Conservation (phyloP, 2,329 filamentous ascomycete genomes). For the Catunica adiposa region DNA sequence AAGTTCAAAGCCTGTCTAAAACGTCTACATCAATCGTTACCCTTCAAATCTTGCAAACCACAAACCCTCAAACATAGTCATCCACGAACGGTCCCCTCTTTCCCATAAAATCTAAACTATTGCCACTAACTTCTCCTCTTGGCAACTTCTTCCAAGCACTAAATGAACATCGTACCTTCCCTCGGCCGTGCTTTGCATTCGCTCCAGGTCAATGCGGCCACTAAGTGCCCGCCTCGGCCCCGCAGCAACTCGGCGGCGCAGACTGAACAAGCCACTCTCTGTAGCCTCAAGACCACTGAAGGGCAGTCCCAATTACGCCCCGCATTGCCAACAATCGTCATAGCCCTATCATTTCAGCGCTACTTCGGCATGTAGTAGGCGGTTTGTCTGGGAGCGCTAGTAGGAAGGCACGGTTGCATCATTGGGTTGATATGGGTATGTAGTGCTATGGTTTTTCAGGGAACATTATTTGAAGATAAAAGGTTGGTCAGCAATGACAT, state of each 20-base stretch:
- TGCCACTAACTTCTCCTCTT: neutral
- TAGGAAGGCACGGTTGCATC: neutral
- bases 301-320: too few species aligned
- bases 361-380: neutral
- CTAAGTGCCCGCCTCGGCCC: neutral
- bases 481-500: too few species aligned
- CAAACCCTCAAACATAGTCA: too few species aligned
- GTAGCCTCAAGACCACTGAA: too few species aligned
- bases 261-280: neutral
- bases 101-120: neutral
- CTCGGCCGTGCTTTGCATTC: neutral
- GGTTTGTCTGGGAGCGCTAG: neutral
- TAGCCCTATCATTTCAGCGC: neutral
- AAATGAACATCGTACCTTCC: neutral
- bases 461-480: too few species aligned
- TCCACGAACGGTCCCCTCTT: too few species aligned
- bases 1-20: too few species aligned
- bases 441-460: too few species aligned
- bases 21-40: too few species aligned
- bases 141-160: too few species aligned
- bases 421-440: neutral
- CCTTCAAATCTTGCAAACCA: too few species aligned
- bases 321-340: neutral
- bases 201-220: neutral
- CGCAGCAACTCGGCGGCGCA: neutral